Evolutionary conservation across 139 green algal genomes (phyloP), one percentile per base, ranked within the genome.

Genomic region (Bryopsis sp.): DNA sequence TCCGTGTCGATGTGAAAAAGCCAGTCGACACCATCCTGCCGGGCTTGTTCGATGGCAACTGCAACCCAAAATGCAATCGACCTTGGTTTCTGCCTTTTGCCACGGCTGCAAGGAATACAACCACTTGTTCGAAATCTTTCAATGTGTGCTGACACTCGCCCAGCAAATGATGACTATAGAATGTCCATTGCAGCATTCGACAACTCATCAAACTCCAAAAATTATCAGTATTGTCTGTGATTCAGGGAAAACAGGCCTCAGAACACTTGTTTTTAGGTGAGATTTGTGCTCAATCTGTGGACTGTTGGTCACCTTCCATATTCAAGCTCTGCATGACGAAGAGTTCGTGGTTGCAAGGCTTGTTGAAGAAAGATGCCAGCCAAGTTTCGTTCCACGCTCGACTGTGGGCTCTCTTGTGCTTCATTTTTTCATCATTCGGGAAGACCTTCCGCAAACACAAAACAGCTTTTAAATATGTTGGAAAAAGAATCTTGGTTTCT

Each of bases 311-410:
- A 83, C 76, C 70, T 48, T 92, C 85, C 85, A 94, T 90, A 76
- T 94, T 94, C 50, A 94, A 72, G 7, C 46, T 81, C 68, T 94
- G 87, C 54, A 73, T 70, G 50, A 94, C 87, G 81, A 94, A 94
- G 2, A 94, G 87, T 76, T 91, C 87, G 74, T 94, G 82, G 70
- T 94, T 94, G 88, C 87, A 94, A 4, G 87, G 88, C 66, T 89
- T 88, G 77, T 93, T 81, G 77, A 94, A 91, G 76, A 91, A 94
- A 37, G 72, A 76, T 2, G 84, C 73, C 35, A 94, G 79, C 87
- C 87, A 94, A 1, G 77, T 85, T 77, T 93, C 87, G 54, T 94
- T 94, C 87, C 87, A 94, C 39, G 88, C 81, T 2, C 87, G 68
- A 48, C 62, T 78, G 33, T 71, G 26, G 11, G 76, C 76, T 31